Base-by-base conservation (phyloP, 768 basidiomycete genomes). In the Xerocomellus intermedius region DNA sequence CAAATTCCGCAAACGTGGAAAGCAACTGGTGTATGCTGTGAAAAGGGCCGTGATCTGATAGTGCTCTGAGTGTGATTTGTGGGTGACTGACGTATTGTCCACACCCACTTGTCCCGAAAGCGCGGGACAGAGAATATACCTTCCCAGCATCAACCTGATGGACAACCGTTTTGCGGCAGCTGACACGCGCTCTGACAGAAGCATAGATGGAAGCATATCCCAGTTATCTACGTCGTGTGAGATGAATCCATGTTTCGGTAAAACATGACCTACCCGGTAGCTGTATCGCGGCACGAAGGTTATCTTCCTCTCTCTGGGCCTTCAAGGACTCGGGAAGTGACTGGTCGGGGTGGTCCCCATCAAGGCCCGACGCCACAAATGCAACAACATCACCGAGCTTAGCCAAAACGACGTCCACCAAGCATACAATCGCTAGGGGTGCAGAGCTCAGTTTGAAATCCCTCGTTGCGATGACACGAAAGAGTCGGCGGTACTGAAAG, bases 351-450 rank as follows among this genome's bases (percentile, higher is more conserved):
- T 52, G 48, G 28, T 44, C 42, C 30, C 38, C 14, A 28, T 61
- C 54, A 37, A 64, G 50, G 9, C 70, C 69, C 5, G 64, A 61
- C 8, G 73, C 71, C 47, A 78, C 43, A n/a, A 59, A 48, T 32
- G 73, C 59, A 21, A 63, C 58, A 13, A 69, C 67, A 46, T 78
- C 73, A 32, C 79, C 76, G 7, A 90, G 63, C 59, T 76, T 82
- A 10, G 78, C 78, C 22, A 91, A 64, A 8, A 89, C 52, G 45
- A 79, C 71, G 54, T 91, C 87, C 10, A 82, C 82, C 84, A 85
- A 89, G 61, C 82, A 89, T 48, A 84, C 70, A n/a, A 79, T 56
- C 13, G 75, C 65, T 4, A 68, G 52, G n/a, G 69, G 41, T 33
- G 64, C 46, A 33, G 68, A 44, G n/a, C 53, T 58, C 13, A 57